A percentile compares a stretch with the other conserved stretches of the same genome.
phyloP scores from a whole-genome alignment of 1,139 yeast genomes.

The Candida pseudoviswanathii region DNA sequence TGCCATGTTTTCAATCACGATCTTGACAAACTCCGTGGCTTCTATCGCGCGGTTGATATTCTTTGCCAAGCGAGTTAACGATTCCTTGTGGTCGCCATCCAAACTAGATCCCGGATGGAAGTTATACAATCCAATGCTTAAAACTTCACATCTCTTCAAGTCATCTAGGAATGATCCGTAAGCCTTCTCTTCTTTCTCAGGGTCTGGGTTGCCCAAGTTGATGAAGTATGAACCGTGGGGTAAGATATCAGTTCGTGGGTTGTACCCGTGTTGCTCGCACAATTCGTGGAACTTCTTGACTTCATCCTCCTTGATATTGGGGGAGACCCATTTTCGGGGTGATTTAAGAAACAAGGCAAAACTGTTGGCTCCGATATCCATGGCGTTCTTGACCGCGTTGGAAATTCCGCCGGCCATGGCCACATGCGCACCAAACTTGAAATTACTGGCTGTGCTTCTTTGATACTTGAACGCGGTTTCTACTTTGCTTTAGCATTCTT shows the following conservation, averaged over 20 bases:
- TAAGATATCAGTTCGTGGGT: constrained; percentile 74
- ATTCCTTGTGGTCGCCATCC: constrained; percentile 66
- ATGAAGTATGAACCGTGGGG: constrained; percentile 97
- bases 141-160: constrained; percentile 77
- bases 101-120: constrained; percentile 94
- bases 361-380: constrained; percentile 76
- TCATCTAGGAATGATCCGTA: constrained; percentile 85
- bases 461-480: constrained; percentile 22
- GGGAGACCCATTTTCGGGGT: constrained; percentile 90
- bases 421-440: constrained; percentile 83
- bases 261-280: constrained; percentile 64
- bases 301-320: constrained; percentile 70
- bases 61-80: constrained; percentile 68
- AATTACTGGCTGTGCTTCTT: constrained; percentile 25
- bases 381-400: constrained; percentile 74
- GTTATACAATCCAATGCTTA: constrained; percentile 84
- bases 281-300: constrained; percentile 61
- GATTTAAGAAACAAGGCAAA: constrained; percentile 91
- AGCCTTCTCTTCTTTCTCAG: constrained; percentile 75
- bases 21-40: constrained; percentile 75
- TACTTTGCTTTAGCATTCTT: constrained; percentile 3
- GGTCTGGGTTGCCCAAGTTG: constrained; percentile 88
- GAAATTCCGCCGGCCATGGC: constrained; percentile 74
- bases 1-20: constrained; percentile 96
- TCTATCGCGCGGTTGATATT: constrained; percentile 77